Evolutionary conservation across 2,329 filamentous ascomycete genomes (phyloP).

Genomic region (Aspergillus viridinutans): DNA sequence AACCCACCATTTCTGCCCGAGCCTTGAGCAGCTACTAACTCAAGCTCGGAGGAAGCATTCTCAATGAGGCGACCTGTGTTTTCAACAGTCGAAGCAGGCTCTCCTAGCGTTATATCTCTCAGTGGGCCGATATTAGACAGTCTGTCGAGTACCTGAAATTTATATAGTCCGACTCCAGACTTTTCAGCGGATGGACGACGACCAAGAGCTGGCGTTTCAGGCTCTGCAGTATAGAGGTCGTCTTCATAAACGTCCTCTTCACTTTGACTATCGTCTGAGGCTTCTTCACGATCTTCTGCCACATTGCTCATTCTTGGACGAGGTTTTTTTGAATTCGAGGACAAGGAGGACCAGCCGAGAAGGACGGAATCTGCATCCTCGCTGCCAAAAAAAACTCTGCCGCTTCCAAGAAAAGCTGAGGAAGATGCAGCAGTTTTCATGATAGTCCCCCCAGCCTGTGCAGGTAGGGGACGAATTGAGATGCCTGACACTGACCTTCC

Average conservation of each 20-base stretch:
- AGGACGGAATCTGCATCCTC: slow-evolving; percentile 77
- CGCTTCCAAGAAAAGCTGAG: slow-evolving; percentile 63
- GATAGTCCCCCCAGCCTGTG: slow-evolving; percentile 59
- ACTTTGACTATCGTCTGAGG: slow-evolving; percentile 57
- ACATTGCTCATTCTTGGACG: slow-evolving; percentile 55
- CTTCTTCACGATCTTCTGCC: slow-evolving; percentile 47
- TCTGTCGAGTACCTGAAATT: slow-evolving; percentile 72
- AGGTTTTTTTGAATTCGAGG: slow-evolving; percentile 56
- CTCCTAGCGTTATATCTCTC: slow-evolving; percentile 67
- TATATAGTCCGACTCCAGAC: slow-evolving; percentile 51
- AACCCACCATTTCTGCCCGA: slow-evolving; percentile 61
- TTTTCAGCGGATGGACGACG: slow-evolving; percentile 17
- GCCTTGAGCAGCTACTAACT: slow-evolving; percentile 54
- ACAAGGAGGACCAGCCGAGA: slow-evolving; percentile 71
- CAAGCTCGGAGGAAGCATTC: slow-evolving; percentile 37
- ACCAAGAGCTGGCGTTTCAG: slow-evolving; percentile 16
- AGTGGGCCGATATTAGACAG: slow-evolving; percentile 77
- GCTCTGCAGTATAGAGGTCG: slow-evolving; percentile 43
- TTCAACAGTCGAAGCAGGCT: slow-evolving; percentile 44
- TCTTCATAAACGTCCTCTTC: slow-evolving; percentile 58
- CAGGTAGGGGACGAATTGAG: slow-evolving; percentile 61
- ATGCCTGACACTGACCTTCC: slow-evolving; percentile 88
- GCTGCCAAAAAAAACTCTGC: slow-evolving; percentile 77
- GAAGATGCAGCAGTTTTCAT: slow-evolving; percentile 64
- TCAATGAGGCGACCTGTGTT: slow-evolving; percentile 44